phyloP scores from a whole-genome alignment of 441 rosid genomes.

The Brassica hybrid region DNA sequence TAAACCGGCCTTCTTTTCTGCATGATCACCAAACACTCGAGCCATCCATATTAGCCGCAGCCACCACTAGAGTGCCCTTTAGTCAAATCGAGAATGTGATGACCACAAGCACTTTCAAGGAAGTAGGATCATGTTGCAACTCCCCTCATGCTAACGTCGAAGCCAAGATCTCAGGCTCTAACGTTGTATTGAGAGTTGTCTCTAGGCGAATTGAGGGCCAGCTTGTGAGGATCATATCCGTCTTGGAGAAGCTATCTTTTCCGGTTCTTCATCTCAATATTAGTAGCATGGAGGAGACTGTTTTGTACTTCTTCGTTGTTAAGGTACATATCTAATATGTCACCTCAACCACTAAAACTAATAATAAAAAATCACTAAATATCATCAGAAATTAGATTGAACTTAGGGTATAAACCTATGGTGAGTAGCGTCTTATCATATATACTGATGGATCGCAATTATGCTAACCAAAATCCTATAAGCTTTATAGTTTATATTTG shows the following conservation, averaged over 20 bases:
- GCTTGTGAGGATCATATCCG: conserved; percentile 66
- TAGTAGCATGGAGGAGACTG: conserved; percentile 93
- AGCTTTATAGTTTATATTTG: no score
- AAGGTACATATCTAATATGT: conserved; percentile 56
- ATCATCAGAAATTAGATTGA: background rate
- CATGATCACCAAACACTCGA: conserved; percentile 39
- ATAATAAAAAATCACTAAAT: background rate
- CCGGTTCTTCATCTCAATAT: conserved; percentile 83
- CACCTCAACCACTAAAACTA: background rate
- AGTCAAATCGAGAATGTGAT: conserved; percentile 41
- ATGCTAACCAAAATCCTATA: background rate
- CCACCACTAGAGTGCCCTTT: conserved; percentile 28
- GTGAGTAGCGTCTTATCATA: background rate
- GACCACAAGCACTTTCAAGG: conserved; percentile 48
- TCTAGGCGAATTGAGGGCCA: conserved; percentile 65
- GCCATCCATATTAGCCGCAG: conserved; percentile 23
- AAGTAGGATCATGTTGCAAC: conserved; percentile 72
- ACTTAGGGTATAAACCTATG: background rate
- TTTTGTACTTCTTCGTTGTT: conserved; percentile 79
- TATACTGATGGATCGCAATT: background rate
- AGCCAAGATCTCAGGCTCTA: conserved; percentile 86
- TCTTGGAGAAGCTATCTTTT: conserved; percentile 75
- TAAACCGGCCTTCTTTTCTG: conserved; percentile 65
- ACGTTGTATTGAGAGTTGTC: conserved; percentile 71
- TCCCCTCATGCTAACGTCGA: conserved; percentile 88